Percentiles rank a stretch among this genome's conserved stretches.
Conservation (phyloP, 2,329 filamentous ascomycete genomes). For the Epichloe amarillans region DNA sequence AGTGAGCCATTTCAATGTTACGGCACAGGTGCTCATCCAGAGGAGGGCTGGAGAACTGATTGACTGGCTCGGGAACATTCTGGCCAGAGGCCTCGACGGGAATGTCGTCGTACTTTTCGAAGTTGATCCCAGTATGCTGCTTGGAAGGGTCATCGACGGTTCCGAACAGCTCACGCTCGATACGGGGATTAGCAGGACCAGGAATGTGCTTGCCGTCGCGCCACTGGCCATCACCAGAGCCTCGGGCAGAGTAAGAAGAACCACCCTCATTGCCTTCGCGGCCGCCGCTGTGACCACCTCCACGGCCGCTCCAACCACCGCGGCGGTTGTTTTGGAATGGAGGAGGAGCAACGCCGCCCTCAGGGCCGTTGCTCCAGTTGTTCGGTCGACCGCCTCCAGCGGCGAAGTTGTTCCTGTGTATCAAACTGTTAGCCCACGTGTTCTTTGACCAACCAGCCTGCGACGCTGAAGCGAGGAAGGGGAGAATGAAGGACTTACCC, state of each 20-base stretch:
- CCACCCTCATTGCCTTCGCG: constrained; percentile 34
- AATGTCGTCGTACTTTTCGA: constrained; percentile 99
- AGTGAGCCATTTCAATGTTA: constrained; percentile 90
- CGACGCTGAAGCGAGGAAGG: background rate
- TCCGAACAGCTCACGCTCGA: constrained; percentile 95
- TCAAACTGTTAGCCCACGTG: background rate
- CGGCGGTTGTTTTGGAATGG: constrained; percentile 17
- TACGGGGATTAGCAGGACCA: constrained; percentile 72
- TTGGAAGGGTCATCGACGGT: constrained; percentile 82
- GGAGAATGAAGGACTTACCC: constrained; percentile 22
- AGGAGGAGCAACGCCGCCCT: constrained; percentile 7
- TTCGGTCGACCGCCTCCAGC: constrained; percentile 20
- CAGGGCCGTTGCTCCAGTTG: constrained; percentile 19
- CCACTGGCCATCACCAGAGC: constrained; percentile 93
- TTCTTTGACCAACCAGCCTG: background rate
- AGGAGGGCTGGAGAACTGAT: constrained; percentile 83
- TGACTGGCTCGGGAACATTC: constrained; percentile 83
- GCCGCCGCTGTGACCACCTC: constrained; percentile 20
- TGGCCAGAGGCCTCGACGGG: constrained; percentile 93
- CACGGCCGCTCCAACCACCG: constrained; percentile 20
- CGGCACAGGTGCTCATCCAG: constrained; percentile 83
- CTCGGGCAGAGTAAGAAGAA: constrained; percentile 46
- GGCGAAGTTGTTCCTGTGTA: constrained; percentile 4
- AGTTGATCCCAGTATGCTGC: constrained; percentile 98
- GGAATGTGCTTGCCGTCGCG: constrained; percentile 91